Evolutionary conservation across 2,329 filamentous ascomycete genomes (phyloP).

Genomic region (Scedosporium dehoogii): DNA sequence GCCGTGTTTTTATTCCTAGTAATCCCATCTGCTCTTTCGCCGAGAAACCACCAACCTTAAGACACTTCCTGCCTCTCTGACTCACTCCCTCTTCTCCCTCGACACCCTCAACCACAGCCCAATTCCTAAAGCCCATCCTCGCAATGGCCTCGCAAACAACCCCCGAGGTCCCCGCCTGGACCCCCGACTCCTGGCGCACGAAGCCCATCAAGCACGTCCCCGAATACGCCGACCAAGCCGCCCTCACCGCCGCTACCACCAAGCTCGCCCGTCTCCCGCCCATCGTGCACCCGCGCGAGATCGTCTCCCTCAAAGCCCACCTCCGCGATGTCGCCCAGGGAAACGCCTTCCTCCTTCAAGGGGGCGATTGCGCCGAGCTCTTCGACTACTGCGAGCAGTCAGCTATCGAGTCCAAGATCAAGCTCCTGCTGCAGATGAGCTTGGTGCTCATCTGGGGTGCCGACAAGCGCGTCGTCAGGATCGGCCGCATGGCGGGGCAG

Average conservation of each 20-base stretch:
- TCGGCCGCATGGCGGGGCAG: constrained; percentile 93
- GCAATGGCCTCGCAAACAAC: background rate
- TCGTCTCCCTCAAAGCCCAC: constrained; percentile 66
- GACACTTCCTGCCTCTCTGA: background rate
- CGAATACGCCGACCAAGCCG: constrained; percentile 52
- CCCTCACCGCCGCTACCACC: constrained; percentile 47
- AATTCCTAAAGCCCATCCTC: background rate
- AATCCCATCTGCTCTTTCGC: background rate
- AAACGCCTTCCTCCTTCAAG: constrained; percentile 88
- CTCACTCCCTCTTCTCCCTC: background rate
- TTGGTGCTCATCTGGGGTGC: constrained; percentile 87
- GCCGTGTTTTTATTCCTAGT: background rate
- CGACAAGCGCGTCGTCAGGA: constrained; percentile 75
- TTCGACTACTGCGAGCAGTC: constrained; percentile 91
- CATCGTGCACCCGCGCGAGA: constrained; percentile 71
- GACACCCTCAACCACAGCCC: background rate
- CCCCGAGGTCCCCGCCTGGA: constrained; percentile 29
- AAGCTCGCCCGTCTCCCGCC: constrained; percentile 65
- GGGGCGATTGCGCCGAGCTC: constrained; percentile 92
- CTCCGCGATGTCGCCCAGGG: constrained; percentile 81
- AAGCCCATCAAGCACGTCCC: constrained; percentile 74
- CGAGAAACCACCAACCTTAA: background rate
- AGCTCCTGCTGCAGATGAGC: constrained; percentile 93
- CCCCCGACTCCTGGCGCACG: constrained; percentile 59
- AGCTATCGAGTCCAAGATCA: constrained; percentile 92